Conservation (phyloP, 495 filamentous ascomycete species). For the Parmelia sp. region DNA sequence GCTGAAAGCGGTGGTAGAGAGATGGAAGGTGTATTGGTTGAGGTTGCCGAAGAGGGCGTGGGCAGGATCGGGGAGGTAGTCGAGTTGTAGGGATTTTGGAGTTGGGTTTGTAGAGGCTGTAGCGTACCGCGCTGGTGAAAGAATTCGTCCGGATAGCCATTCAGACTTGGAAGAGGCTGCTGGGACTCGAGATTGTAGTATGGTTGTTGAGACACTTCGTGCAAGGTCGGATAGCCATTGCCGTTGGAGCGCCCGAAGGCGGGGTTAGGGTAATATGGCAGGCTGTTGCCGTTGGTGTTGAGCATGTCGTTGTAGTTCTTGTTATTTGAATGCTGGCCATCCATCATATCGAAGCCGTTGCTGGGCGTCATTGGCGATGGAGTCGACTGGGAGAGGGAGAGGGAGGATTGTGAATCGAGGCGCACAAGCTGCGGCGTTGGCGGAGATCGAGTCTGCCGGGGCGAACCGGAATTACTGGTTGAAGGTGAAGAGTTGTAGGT, state of each 20-base stretch:
- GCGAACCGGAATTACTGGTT: constrained; percentile 21
- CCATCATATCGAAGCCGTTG: constrained; percentile 25
- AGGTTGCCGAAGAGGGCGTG: constrained; percentile 24
- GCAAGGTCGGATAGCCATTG: constrained; percentile 14
- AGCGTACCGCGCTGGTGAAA: constrained; percentile 35
- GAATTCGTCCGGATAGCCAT: constrained; percentile 19
- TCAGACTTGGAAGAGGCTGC: constrained; percentile 17
- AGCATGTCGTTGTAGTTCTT: constrained; percentile 8
- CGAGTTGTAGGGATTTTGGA: constrained; percentile 25
- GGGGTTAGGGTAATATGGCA: constrained; percentile 19
- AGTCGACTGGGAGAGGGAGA: constrained; percentile 25
- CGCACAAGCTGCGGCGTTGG: constrained; percentile 35
- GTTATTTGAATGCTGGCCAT: constrained; percentile 17
- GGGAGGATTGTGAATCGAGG: constrained; percentile 33
- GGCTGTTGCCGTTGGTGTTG: not conserved
- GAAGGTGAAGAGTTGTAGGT: constrained; percentile 16
- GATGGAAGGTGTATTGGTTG: constrained; percentile 24
- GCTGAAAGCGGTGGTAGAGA: constrained; percentile 8
- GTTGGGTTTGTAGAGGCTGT: constrained; percentile 37
- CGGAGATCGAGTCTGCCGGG: constrained; percentile 24
- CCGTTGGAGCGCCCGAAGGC: not conserved
- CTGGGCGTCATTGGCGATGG: constrained; percentile 29
- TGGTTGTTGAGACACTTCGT: constrained; percentile 17
- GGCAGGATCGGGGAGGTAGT: constrained; percentile 25
- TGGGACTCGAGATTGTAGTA: constrained; percentile 23